A percentile compares a stretch with the other conserved stretches of the same genome.
Evolutionary conservation across 305 asterid species (phyloP).

Genomic region (Fraxinus paxiana): DNA sequence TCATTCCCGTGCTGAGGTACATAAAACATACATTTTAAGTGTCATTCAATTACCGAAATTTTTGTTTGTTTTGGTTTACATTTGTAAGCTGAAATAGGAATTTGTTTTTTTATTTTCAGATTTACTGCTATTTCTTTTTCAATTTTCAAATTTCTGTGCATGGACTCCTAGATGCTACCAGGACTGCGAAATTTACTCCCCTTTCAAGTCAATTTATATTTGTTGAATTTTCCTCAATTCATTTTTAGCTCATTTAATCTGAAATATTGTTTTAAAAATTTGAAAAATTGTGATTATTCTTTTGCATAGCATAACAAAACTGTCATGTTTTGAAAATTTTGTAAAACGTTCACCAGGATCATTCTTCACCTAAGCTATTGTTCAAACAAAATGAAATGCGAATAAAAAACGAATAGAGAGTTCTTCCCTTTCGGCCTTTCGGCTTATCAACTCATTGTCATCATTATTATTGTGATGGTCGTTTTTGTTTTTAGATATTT

Average conservation of each 20-base stretch:
- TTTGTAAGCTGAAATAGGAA: neutral
- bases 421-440: neutral
- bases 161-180: neutral
- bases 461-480: neutral
- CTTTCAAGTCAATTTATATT: neutral
- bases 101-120: neutral
- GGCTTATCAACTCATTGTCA: neutral
- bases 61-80: neutral
- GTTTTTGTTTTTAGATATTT: neutral
- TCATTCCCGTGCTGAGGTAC: conserved; percentile 92
- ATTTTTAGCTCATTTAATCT: neutral
- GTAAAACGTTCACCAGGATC: neutral
- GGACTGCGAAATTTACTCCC: neutral
- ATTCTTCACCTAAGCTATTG: neutral
- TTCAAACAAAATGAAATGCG: neutral
- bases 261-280: neutral
- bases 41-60: neutral
- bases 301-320: neutral
- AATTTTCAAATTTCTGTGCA: neutral
- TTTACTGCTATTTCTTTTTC: neutral
- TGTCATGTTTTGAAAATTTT: neutral
- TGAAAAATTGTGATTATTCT: neutral
- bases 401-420: neutral
- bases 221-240: neutral
- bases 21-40: neutral